Base-by-base conservation (phyloP, 140 eudicot species). In the Stevia rebaudiana region DNA sequence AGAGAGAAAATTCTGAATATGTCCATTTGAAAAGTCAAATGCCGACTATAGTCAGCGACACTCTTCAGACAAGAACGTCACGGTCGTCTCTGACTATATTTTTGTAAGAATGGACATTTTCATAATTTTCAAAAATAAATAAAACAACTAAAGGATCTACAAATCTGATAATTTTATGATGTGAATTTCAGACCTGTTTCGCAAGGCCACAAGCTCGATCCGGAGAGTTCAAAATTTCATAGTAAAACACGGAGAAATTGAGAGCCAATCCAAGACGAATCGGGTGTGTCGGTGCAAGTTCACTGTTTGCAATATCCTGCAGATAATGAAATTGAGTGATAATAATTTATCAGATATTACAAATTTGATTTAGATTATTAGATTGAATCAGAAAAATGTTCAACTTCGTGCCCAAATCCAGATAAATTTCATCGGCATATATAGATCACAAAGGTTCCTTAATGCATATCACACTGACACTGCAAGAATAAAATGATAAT, bases 251-350 rank as follows among this genome's bases (percentile, higher is more conserved):
- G 37, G 94, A 85, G 78, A 85, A 85, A 81, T 85, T 85, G 30
- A 85, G 94, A 68, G 94, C 94, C 74, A 85, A 37, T 69, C 94
- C 94, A 8, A 85, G 94, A 17, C 95, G 81, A 66, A 87, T 84
- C 13, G 95, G 95, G 67, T 87, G 95, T 8, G 95, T 87, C 51
- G 95, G 94, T 50, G 95, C 81, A 39, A 87, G 85, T 66, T 87
- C 95, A 6, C 85, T 54, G 61, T 79, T 87, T 31, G 94, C 95
- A 53, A 87, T 87, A 64, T 87, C 95, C 95, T 87, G 80, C 72
- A 73, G 13, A 30, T 15, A 17, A 15, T 16, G 4, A 58, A 56
- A 23, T n/a, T n/a, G n/a, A n/a, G n/a, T 16, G 46, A 69, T 15
- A 24, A 17, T 25, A 36, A 39, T 37, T 22, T 15, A 66, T 66